Evolutionary conservation across 768 basidiomycete genomes (phyloP).

Genomic region (Boletus fagicola): DNA sequence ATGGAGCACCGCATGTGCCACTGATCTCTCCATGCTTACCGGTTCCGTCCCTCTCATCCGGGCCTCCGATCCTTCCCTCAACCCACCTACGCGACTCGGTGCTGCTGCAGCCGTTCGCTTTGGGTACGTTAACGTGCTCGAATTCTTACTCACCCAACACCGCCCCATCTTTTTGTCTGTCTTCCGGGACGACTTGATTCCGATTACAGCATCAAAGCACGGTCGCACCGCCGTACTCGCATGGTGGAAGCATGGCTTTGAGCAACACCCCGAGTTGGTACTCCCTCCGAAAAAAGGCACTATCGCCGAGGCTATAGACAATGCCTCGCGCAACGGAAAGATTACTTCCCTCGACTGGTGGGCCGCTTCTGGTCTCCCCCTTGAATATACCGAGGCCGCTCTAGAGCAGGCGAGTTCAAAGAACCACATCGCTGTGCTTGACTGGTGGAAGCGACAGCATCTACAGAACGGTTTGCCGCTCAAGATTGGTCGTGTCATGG

Average conservation of each 20-base stretch:
- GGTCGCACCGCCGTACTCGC: constrained; percentile 69
- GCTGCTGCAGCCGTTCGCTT: constrained; percentile 68
- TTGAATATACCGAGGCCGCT: constrained; percentile 78
- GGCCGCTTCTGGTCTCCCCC: constrained; percentile 57
- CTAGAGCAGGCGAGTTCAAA: constrained; percentile 78
- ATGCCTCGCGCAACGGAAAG: constrained; percentile 75
- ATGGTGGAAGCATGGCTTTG: constrained; percentile 75
- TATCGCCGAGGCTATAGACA: constrained; percentile 70
- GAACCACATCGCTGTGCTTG: constrained; percentile 71
- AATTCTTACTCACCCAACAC: constrained; percentile 67
- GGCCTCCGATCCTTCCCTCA: constrained; percentile 51
- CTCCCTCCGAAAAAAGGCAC: constrained; percentile 52
- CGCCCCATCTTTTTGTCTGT: constrained; percentile 60
- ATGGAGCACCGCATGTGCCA: constrained; percentile 68
- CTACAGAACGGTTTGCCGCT: constrained; percentile 51
- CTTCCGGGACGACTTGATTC: constrained; percentile 68
- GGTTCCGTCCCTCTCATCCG: constrained; percentile 60
- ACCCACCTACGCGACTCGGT: constrained; percentile 68
- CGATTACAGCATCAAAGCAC: constrained; percentile 73
- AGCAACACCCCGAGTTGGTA: constrained; percentile 59
- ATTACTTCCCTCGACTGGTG: constrained; percentile 81
- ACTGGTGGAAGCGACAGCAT: constrained; percentile 78
- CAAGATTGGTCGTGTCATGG: constrained; percentile 83
- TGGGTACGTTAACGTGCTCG: constrained; percentile 71
- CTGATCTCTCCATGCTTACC: constrained; percentile 71